These are phyloP conservation scores for Bryoglossum gracile DNA, from an alignment of 495 filamentous ascomycete species.

Conservation along the genomic window DNA sequence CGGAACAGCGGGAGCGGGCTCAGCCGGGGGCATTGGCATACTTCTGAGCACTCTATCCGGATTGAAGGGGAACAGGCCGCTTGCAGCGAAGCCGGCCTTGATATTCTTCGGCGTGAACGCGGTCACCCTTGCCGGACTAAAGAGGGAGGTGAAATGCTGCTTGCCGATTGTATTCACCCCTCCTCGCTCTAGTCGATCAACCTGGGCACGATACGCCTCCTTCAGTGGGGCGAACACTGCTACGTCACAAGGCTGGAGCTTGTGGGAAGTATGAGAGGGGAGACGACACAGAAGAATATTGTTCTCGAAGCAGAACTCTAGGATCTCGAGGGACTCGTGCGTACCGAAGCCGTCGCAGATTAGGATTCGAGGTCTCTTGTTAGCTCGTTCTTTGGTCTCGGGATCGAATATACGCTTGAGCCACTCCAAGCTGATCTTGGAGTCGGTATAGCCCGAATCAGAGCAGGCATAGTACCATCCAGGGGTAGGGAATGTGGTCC, in stretches of 20 bases:
- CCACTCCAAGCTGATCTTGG: constrained; percentile 31
- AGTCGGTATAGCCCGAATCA: constrained; percentile 26
- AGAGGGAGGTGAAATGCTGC: too few species aligned
- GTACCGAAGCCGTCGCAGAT: constrained; percentile 20
- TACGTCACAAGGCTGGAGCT: constrained; percentile 4
- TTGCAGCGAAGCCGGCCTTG: constrained; percentile 25
- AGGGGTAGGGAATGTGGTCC: too few species aligned
- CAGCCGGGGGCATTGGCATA: too few species aligned
- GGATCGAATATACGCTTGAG: too few species aligned
- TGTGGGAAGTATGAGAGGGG: constrained; percentile 26
- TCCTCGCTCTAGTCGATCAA: constrained; percentile 22
- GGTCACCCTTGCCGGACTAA: constrained; percentile 24
- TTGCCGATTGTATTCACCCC: constrained; percentile 27
- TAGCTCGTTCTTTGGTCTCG: constrained; percentile 24
- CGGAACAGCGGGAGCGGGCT: too few species aligned
- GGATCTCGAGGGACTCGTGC: constrained; percentile 26
- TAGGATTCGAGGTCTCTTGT: constrained; percentile 17
- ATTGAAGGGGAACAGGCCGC: constrained; percentile 30
- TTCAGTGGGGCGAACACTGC: constrained; percentile 25
- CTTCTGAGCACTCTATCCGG: too few species aligned
- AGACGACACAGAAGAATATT: constrained; percentile 25
- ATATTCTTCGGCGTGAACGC: constrained; percentile 31
- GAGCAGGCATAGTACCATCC: constrained; percentile 22
- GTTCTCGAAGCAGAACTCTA: constrained; percentile 28
- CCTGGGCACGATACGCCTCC: constrained; percentile 19